These are phyloP conservation scores for Lipomyces chichibuensis DNA, from an alignment of 805 yeast genomes.

Conservation along the genomic window DNA sequence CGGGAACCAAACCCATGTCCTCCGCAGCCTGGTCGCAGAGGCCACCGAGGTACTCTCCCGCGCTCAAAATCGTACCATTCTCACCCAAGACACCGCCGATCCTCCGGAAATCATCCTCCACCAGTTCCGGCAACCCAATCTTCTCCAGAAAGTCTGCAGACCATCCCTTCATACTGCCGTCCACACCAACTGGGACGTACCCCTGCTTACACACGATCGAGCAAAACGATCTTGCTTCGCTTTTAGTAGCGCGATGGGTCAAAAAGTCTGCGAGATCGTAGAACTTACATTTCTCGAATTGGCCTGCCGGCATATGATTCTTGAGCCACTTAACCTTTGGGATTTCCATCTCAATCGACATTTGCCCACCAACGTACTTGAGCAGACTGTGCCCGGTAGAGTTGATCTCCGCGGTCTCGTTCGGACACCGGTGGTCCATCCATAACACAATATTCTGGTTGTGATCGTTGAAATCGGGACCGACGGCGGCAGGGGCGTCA, in stretches of 20 bases:
- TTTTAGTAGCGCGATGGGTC: constrained; percentile 87
- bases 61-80: constrained; percentile 74
- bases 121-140: constrained; percentile 76
- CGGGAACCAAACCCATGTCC: constrained; percentile 78
- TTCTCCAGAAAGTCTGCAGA: constrained; percentile 70
- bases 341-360: constrained; percentile 98
- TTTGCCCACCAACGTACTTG: constrained; percentile 93
- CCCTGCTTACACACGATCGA: constrained; percentile 97
- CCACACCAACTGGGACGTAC: constrained; percentile 88
- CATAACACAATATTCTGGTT: constrained; percentile 86
- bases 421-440: constrained; percentile 97
- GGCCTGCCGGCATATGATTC: constrained; percentile 68
- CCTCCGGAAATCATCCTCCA: constrained; percentile 71
- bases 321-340: constrained; percentile 98
- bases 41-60: constrained; percentile 87
- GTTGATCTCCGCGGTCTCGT: constrained; percentile 80
- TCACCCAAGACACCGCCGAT: constrained; percentile 82
- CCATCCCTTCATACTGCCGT: constrained; percentile 87
- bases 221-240: constrained; percentile 84
- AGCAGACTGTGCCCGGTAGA: constrained; percentile 76
- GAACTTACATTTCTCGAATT: constrained; percentile 68
- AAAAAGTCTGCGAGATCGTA: constrained; percentile 91
- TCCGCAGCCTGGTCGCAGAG: constrained; percentile 68
- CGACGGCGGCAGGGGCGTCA: constrained; percentile 80
- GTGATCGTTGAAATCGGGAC: constrained; percentile 72